Conservation (phyloP, 148 eudicot species). For the Camellia japonica region DNA sequence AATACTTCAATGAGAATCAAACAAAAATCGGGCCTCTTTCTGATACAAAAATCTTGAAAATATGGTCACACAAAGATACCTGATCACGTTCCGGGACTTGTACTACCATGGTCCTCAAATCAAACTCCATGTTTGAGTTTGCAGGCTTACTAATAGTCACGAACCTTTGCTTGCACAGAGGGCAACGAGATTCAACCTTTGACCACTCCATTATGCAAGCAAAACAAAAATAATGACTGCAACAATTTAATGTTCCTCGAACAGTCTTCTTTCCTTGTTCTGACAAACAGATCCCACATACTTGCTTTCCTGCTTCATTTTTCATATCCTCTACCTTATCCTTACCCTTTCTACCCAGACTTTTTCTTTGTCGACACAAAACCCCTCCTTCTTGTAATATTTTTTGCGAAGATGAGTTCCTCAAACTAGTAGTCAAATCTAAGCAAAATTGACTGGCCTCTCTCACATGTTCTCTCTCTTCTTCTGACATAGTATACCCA, state of each 20-base stretch:
- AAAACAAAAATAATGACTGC: conserved; percentile 90
- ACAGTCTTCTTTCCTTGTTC: conserved; percentile 78
- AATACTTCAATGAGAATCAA: background rate
- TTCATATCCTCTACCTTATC: conserved; percentile 62
- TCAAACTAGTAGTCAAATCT: conserved; percentile 38
- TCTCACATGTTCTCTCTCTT: conserved; percentile 85
- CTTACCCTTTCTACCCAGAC: conserved; percentile 67
- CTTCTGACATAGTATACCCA: conserved; percentile 86
- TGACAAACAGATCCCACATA: conserved; percentile 93
- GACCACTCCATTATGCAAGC: conserved; percentile 98
- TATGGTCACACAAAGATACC: conserved; percentile 37
- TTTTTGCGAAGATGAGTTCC: conserved; percentile 46
- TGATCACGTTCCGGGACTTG: conserved; percentile 84
- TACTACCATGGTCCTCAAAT: conserved; percentile 43
- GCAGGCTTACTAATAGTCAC: conserved; percentile 63
- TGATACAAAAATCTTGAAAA: background rate
- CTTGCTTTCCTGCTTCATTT: conserved; percentile 59
- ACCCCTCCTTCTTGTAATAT: conserved; percentile 39
- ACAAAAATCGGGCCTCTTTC: background rate
- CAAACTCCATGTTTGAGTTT: conserved; percentile 39
- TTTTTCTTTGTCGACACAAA: conserved; percentile 37
- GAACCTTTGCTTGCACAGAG: conserved; percentile 92
- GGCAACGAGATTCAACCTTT: conserved; percentile 98
- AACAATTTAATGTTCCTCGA: conserved; percentile 79
- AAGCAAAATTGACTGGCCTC: conserved; percentile 65